These are phyloP conservation scores for Anthracocystis panici-leucophaei DNA, from an alignment of 1,284 basidiomycete genomes.

Conservation along the genomic window DNA sequence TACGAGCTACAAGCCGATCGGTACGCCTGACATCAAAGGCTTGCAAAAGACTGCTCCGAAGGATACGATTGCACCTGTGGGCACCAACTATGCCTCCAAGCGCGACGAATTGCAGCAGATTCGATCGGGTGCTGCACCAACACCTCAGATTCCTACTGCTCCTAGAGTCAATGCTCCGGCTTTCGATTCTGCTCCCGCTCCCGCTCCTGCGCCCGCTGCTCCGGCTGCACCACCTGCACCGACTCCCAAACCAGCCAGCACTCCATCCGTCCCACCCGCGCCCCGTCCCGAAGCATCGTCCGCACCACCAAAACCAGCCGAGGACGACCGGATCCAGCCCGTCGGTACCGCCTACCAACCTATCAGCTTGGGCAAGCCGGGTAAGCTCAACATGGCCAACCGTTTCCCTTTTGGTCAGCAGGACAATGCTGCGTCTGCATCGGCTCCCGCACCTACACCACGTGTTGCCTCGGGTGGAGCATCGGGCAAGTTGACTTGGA, in stretches of 20 bases:
- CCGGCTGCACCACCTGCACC: conserved; percentile 26
- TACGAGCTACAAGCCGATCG: conserved; percentile 64
- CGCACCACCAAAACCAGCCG: conserved; percentile 54
- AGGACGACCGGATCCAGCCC: conserved; percentile 65
- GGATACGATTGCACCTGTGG: conserved; percentile 63
- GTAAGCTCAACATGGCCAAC: conserved; percentile 65
- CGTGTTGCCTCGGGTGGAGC: conserved; percentile 47
- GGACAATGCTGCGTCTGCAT: conserved; percentile 13
- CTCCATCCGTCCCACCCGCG: conserved; percentile 26
- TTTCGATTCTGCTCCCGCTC: conserved; percentile 39
- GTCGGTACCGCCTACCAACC: conserved; percentile 68
- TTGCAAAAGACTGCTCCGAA: conserved; percentile 59
- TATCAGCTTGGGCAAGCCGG: conserved; percentile 64
- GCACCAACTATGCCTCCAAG: conserved; percentile 60
- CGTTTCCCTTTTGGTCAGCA: conserved; percentile 64
- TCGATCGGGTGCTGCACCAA: conserved; percentile 45
- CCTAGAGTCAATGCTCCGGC: conserved; percentile 38
- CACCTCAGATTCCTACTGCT: conserved; percentile 33
- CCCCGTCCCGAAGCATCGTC: conserved; percentile 31
- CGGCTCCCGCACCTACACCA: conserved; percentile 37
- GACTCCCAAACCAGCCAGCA: conserved; percentile 17
- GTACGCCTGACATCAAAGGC: conserved; percentile 65
- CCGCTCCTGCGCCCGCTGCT: conserved; percentile 25
- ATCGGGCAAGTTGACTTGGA: conserved; percentile 66
- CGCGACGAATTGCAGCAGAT: conserved; percentile 64